These are phyloP conservation scores for Candida sanyiensis DNA, from an alignment of 805 yeast genomes.

Conservation along the genomic window DNA sequence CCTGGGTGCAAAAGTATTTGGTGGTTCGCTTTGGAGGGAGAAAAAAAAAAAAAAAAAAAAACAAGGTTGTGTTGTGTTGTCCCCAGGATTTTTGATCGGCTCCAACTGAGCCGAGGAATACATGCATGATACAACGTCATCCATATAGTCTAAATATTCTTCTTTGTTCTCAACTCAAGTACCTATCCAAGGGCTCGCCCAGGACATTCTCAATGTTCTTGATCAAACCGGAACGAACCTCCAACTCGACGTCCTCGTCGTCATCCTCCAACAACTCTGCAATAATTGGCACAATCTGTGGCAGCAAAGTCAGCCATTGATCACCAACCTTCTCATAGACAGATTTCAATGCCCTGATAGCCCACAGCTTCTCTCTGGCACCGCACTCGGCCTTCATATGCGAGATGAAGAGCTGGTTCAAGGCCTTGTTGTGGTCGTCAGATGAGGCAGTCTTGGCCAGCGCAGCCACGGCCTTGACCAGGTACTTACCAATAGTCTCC, in stretches of 20 bases:
- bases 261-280: conserved; percentile 96
- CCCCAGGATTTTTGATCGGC: too few relatives aligned
- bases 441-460: conserved; percentile 67
- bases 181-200: conserved; percentile 91
- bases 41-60: too few relatives aligned
- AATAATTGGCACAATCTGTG: conserved; percentile 91
- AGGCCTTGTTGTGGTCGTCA: conserved; percentile 66
- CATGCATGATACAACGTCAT: not conserved
- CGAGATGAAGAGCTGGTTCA: conserved; percentile 57
- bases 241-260: conserved; percentile 86
- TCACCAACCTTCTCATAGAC: conserved; percentile 91
- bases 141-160: not conserved
- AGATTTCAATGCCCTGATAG: conserved; percentile 70
- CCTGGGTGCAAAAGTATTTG: too few relatives aligned
- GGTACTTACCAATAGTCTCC: conserved; percentile 66
- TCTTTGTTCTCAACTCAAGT: conserved; percentile 37
- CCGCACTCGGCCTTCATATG: conserved; percentile 62
- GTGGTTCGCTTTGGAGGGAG: too few relatives aligned
- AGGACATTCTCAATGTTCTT: conserved; percentile 86
- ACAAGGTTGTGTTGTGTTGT: too few relatives aligned
- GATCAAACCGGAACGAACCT: conserved; percentile 85
- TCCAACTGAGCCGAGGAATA: too few relatives aligned
- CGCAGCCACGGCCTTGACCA: conserved; percentile 75
- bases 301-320: conserved; percentile 84
- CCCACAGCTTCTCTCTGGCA: conserved; percentile 66